Evolutionary conservation across 176 grass and related monocot species (phyloP), one percentile per base, ranked within the genome.

Genomic region (Carex pumila): DNA sequence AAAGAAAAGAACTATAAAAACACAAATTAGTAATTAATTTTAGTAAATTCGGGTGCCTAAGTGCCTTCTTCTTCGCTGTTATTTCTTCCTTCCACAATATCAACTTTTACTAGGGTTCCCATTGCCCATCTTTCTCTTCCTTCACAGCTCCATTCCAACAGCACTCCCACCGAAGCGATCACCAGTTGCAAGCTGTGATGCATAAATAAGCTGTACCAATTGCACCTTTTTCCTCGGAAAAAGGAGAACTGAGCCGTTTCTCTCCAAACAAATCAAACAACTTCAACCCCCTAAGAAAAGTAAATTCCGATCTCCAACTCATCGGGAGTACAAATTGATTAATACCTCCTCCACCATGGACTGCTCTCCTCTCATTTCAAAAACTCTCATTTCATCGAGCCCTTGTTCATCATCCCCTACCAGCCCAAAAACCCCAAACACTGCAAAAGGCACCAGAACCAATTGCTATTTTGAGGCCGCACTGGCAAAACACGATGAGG

Each of bases 401-500:
- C 49, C 15, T 15, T 19, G 56, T 30, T n/a, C 37, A 47, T 36
- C 37, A 22, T 25, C 53, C 12, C 59, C 79, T 0, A 21, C 34
- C 12, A 60, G 56, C 53, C 57, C 65, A 6, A 37, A 2, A 65
- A 39, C 37, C 0, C 37, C 37, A 39, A 39, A 39, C 37, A 39
- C 37, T 39, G 37, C 37, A 39, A 39, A 39, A 39, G 37, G 37
- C 37, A 39, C 37, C 37, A 39, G 4, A 39, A 53, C 12, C 12
- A 82, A 45, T 39, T 8, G 36, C 59, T 61, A 8, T 6, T 53
- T 66, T 30, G 61, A 43, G 18, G 61, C 8, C 43, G 41, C 56
- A 39, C 86, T 89, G 84, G 84, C 75, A 34, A 39, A 34, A 31
- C 34, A 70, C 45, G 80, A 86, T 63, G 91, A 85, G 52, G 89